phyloP scores from a whole-genome alignment of 2,329 filamentous ascomycete species.

The Pseudogymnoascus sp. region DNA sequence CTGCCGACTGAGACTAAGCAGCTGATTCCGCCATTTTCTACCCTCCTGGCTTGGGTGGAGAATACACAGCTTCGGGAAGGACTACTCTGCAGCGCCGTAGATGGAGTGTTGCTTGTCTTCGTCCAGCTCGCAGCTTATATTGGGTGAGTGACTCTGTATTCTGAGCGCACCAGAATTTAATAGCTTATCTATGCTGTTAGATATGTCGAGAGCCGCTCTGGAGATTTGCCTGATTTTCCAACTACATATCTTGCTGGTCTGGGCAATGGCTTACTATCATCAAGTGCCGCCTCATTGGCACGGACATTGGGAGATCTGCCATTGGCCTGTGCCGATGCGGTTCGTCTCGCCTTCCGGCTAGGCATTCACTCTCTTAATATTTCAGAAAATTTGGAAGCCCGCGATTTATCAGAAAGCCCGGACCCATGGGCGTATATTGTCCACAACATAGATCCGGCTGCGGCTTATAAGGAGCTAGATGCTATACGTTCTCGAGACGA shows the following conservation, averaged over 20 bases:
- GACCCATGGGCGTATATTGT: background rate
- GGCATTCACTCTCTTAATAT: background rate
- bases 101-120: background rate
- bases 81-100: background rate
- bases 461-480: background rate
- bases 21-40: background rate
- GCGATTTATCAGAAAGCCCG: background rate
- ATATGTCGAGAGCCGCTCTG: background rate
- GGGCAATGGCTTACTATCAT: background rate
- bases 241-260: background rate
- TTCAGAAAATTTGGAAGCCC: background rate
- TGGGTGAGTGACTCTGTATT: background rate
- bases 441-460: background rate
- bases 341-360: background rate
- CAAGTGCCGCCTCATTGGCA: background rate
- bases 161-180: background rate
- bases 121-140: background rate
- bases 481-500: background rate
- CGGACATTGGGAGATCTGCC: background rate
- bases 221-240: constrained; percentile 9
- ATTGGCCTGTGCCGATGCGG: background rate
- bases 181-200: background rate
- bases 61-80: background rate
- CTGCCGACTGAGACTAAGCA: background rate
- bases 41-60: background rate